phyloP scores from a whole-genome alignment of 768 basidiomycete genomes.

The Tephrocybe sp. region DNA sequence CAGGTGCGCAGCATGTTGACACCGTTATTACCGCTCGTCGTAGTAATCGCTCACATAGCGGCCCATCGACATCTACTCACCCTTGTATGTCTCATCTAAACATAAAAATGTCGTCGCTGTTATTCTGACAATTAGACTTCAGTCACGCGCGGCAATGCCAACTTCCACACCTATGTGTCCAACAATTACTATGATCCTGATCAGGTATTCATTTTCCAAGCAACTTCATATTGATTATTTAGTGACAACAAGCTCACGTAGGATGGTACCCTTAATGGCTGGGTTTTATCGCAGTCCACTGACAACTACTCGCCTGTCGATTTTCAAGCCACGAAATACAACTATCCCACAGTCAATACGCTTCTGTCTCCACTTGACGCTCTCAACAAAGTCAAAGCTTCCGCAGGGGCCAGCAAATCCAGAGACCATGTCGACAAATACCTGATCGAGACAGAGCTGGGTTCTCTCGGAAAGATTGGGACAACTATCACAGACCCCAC shows the following conservation, averaged over 20 bases:
- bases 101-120: background rate
- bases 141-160: constrained; percentile 35
- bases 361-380: constrained; percentile 30
- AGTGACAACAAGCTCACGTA: background rate
- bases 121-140: background rate
- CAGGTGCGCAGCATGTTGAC: constrained; percentile 15
- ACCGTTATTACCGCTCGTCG: background rate
- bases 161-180: constrained; percentile 34
- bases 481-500: constrained; percentile 29
- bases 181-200: constrained; percentile 34
- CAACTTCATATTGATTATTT: background rate
- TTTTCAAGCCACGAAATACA: constrained; percentile 27
- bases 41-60: constrained; percentile 16
- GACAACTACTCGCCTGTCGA: constrained; percentile 32
- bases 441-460: constrained; percentile 31
- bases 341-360: constrained; percentile 28
- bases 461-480: constrained; percentile 31
- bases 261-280: constrained; percentile 30
- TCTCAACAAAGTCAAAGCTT: constrained; percentile 24
- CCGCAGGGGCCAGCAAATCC: constrained; percentile 31
- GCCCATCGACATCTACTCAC: constrained; percentile 28
- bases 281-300: constrained; percentile 24
- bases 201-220: constrained; percentile 14
- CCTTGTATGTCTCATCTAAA: constrained; percentile 20
- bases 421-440: constrained; percentile 31